These are phyloP conservation scores for Coniferiporia sulphurascens DNA, from an alignment of 1,284 basidiomycete genomes.

Conservation along the genomic window DNA sequence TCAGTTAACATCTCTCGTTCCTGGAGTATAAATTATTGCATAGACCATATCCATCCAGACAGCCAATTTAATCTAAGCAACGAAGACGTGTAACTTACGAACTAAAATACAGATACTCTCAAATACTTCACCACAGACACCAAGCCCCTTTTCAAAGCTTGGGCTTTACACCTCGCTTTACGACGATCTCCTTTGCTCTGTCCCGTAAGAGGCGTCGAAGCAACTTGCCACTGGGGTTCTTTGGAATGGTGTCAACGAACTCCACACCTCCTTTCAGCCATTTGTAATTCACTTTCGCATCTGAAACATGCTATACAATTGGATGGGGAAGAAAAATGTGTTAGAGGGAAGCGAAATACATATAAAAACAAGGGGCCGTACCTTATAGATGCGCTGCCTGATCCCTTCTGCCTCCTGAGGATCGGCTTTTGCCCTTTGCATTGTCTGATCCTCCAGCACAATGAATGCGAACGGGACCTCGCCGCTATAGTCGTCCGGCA, in stretches of 20 bases:
- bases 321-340: neutral
- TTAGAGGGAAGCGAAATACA: neutral
- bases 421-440: conserved; percentile 33
- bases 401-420: conserved; percentile 34
- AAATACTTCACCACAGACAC: no score
- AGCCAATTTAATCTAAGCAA: no score
- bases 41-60: no score
- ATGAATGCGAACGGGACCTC: conserved; percentile 75
- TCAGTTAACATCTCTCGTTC: no score
- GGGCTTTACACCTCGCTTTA: conserved; percentile 6
- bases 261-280: conserved; percentile 61
- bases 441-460: conserved; percentile 45
- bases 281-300: conserved; percentile 69
- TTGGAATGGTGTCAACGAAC: conserved; percentile 65
- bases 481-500: conserved; percentile 75
- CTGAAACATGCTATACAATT: conserved; percentile 54
- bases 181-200: conserved; percentile 30
- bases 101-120: no score
- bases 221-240: conserved; percentile 69
- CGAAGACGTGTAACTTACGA: no score
- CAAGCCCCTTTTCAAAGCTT: conserved; percentile 3
- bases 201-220: conserved; percentile 53
- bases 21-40: no score
- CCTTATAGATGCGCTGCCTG: conserved; percentile 45
- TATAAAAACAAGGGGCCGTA: conserved; percentile 24